Evolutionary conservation across 2,329 filamentous ascomycete genomes (phyloP).

Genomic region (Fusarium sarcochroum): DNA sequence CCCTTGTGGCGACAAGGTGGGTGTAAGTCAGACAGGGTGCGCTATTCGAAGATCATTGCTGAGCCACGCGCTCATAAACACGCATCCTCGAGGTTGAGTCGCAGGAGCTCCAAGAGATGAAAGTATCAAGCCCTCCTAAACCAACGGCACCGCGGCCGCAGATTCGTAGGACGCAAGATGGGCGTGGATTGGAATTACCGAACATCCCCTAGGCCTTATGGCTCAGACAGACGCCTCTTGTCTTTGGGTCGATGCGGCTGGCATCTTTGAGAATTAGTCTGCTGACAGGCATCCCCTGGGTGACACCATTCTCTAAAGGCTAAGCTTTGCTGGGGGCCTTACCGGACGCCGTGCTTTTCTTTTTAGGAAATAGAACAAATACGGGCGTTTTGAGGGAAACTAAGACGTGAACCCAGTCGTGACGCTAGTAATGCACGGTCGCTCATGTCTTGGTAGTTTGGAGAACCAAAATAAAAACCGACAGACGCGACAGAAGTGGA

Average conservation of each 20-base stretch:
- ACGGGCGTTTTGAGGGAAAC: conserved; percentile 34
- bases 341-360: conserved; percentile 34
- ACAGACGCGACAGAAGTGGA: conserved; percentile 20
- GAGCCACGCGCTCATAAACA: conserved; percentile 43
- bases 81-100: conserved; percentile 27
- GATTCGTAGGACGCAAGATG: not conserved
- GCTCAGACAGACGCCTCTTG: conserved; percentile 21
- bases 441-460: conserved; percentile 5
- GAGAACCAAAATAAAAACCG: conserved; percentile 33
- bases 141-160: conserved; percentile 15
- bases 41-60: conserved; percentile 37
- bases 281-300: conserved; percentile 29
- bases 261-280: conserved; percentile 33
- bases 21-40: conserved; percentile 41
- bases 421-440: conserved; percentile 44
- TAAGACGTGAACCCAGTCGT: conserved; percentile 26
- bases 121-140: conserved; percentile 40
- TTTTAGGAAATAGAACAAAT: conserved; percentile 36
- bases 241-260: conserved; percentile 22
- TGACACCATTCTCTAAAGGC: conserved; percentile 42
- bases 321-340: conserved; percentile 45
- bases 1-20: conserved; percentile 40
- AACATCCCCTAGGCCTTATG: too few relatives aligned
- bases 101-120: conserved; percentile 27
- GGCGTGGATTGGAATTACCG: conserved; percentile 1